Conservation (phyloP, 2,329 filamentous ascomycete species). For the Trichoderma sp. region DNA sequence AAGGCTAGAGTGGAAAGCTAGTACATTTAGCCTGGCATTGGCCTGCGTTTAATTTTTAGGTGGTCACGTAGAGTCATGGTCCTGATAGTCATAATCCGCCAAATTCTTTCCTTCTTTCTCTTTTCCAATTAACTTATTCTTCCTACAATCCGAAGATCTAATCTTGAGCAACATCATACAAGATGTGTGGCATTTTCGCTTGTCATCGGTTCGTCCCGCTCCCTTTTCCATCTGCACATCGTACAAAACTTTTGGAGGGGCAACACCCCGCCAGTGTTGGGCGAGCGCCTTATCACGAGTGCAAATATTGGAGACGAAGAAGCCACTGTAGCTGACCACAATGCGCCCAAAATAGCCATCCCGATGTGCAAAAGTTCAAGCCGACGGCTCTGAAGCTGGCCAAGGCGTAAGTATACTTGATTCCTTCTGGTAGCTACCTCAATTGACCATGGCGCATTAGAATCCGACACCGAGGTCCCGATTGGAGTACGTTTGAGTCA, state of each 20-base stretch:
- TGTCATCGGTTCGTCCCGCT: conserved; percentile 76
- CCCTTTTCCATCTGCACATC: background rate
- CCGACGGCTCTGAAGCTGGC: conserved; percentile 89
- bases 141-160: background rate
- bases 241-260: conserved; percentile 37
- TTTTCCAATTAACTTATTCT: conserved; percentile 1
- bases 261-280: conserved; percentile 39
- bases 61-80: conserved; percentile 30
- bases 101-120: background rate
- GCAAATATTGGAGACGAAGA: background rate
- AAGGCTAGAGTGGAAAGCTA: background rate
- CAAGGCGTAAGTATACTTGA: conserved; percentile 73
- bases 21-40: background rate
- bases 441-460: conserved; percentile 49
- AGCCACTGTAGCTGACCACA: conserved; percentile 19
- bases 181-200: conserved; percentile 96
- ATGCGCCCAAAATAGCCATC: conserved; percentile 61
- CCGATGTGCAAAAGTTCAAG: conserved; percentile 96
- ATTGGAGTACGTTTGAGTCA: conserved; percentile 80
- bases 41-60: conserved; percentile 17
- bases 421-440: background rate
- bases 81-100: conserved; percentile 10
- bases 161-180: conserved; percentile 45
- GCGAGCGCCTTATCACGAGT: conserved; percentile 26
- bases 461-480: conserved; percentile 92